A percentile compares a stretch with the other conserved stretches of the same genome.
Conservation (phyloP, 371 early-diverging fungal genomes). For the Rhizomucor pusillus region DNA sequence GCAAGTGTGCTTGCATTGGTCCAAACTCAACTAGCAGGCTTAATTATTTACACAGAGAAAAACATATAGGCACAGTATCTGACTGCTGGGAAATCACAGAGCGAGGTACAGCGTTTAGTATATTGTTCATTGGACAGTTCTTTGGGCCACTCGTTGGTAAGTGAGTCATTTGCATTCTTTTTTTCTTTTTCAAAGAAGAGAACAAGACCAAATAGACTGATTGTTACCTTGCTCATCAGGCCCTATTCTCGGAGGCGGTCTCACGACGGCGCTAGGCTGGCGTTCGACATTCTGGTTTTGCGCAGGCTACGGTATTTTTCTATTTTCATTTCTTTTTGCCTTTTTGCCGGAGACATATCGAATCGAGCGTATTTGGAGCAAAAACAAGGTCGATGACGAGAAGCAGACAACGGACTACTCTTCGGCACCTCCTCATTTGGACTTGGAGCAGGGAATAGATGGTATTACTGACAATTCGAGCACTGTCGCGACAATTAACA, state of each 20-base stretch:
- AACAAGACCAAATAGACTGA: no score
- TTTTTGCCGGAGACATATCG: constrained; percentile 75
- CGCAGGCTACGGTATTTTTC: constrained; percentile 55
- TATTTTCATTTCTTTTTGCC: constrained; percentile 52
- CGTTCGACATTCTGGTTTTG: constrained; percentile 68
- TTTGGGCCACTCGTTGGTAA: constrained; percentile 53
- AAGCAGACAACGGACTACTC: neutral
- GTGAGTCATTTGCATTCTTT: neutral
- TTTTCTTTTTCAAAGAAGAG: neutral
- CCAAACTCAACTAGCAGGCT: no score
- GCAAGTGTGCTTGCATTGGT: no score
- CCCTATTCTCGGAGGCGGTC: constrained; percentile 39
- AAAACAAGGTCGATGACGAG: no score
- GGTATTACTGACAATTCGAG: no score
- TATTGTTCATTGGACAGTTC: constrained; percentile 56
- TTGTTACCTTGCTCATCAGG: no score
- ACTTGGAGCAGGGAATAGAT: no score
- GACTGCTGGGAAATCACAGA: constrained; percentile 39
- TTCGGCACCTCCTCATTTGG: no score
- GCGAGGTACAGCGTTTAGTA: constrained; percentile 40
- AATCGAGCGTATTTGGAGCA: constrained; percentile 25
- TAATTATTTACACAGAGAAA: neutral
- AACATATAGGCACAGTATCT: constrained; percentile 25
- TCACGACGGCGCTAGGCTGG: constrained; percentile 56
- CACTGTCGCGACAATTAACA: constrained; percentile 2